Conservation (phyloP, 805 yeast species). For the Scheffersomyces coipomensis region DNA sequence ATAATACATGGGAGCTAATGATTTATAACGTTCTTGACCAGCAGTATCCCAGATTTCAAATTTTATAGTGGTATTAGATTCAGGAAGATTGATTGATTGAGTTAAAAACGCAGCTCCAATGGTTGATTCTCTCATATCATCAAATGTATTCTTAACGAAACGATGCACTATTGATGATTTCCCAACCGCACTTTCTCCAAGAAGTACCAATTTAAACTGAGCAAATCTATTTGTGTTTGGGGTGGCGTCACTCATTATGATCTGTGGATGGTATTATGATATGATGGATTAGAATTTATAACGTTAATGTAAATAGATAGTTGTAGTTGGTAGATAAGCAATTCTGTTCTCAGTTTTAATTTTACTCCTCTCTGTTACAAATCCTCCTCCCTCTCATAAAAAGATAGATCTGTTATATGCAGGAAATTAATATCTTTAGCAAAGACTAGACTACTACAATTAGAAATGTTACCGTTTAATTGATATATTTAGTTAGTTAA, state of each 20-base stretch:
- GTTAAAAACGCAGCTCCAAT: slow-evolving; percentile 85
- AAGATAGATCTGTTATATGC: too few relatives aligned
- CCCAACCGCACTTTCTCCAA: slow-evolving; percentile 85
- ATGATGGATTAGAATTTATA: too few relatives aligned
- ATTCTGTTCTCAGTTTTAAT: too few relatives aligned
- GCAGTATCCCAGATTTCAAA: slow-evolving; percentile 92
- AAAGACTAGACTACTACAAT: too few relatives aligned
- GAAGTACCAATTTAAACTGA: slow-evolving; percentile 62
- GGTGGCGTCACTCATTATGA: not conserved
- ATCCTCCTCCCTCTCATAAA: too few relatives aligned
- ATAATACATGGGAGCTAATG: slow-evolving; percentile 1
- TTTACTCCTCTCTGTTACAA: too few relatives aligned
- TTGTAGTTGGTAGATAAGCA: too few relatives aligned
- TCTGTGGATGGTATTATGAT: too few relatives aligned
- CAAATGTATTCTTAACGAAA: slow-evolving; percentile 71
- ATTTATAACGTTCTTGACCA: slow-evolving; percentile 59
- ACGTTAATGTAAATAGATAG: too few relatives aligned
- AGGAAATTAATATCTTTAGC: too few relatives aligned
- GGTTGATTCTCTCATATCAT: slow-evolving; percentile 72
- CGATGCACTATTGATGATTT: slow-evolving; percentile 59
- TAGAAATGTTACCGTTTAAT: too few relatives aligned
- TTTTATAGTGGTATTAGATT: slow-evolving; percentile 52
- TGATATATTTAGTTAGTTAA: too few relatives aligned
- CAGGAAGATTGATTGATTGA: slow-evolving; percentile 59
- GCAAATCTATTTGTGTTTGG: slow-evolving; percentile 23